These are phyloP conservation scores for Liriodendron chinense DNA, from an alignment of 164 flowering plant species.

Conservation along the genomic window DNA sequence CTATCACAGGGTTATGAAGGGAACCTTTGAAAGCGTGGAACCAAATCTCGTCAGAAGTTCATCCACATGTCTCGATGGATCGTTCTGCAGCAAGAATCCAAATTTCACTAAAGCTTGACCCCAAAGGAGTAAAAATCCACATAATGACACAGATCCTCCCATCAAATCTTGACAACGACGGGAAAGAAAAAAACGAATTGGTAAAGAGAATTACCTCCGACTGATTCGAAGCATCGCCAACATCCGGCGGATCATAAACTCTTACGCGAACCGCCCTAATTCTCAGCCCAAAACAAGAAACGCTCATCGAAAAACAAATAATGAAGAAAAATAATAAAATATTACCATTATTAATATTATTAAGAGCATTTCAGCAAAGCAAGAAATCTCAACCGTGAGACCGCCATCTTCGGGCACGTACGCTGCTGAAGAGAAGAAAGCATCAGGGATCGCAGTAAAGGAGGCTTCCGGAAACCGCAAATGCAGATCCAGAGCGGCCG, in stretches of 20 bases:
- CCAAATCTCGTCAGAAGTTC: slow-evolving; percentile 42
- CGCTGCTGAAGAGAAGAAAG: slow-evolving; percentile 34
- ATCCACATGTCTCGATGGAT: slow-evolving; percentile 36
- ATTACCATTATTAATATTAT: not conserved
- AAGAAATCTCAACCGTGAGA: slow-evolving; percentile 25
- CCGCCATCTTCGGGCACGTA: slow-evolving; percentile 26
- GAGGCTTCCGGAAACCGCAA: not conserved
- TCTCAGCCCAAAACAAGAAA: slow-evolving; percentile 5
- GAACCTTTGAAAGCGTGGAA: slow-evolving; percentile 63
- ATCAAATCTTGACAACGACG: not conserved
- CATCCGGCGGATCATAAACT: slow-evolving; percentile 20
- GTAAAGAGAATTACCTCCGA: slow-evolving; percentile 28
- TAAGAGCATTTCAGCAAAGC: not conserved
- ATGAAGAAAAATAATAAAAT: not conserved
- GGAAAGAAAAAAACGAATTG: not conserved
- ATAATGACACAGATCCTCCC: not conserved
- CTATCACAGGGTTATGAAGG: slow-evolving; percentile 12
- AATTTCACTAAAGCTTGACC: not conserved
- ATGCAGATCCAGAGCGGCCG: not conserved
- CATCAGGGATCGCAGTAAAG: not conserved
- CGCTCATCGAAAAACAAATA: not conserved
- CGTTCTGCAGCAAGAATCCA: slow-evolving; percentile 31
- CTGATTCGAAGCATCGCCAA: slow-evolving; percentile 13
- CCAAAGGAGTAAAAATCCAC: not conserved
- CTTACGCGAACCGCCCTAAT: slow-evolving; percentile 20